phyloP scores from a whole-genome alignment of 1,284 basidiomycete species.

The Meira nashicola region DNA sequence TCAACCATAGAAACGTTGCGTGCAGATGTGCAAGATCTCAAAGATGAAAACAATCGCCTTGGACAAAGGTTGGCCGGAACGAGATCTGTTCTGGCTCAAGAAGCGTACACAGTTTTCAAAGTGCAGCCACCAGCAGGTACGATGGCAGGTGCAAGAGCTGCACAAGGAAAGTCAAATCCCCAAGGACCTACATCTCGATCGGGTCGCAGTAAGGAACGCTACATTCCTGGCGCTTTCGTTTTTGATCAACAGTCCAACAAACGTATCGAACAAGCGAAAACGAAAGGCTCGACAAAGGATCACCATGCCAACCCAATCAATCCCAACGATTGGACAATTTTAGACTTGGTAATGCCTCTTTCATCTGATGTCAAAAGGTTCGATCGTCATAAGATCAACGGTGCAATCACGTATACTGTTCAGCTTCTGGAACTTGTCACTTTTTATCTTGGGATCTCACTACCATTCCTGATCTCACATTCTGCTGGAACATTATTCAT shows the following conservation, averaged over 20 bases:
- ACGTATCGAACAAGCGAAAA: neutral
- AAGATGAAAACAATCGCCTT: constrained; percentile 14
- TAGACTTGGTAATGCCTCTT: constrained; percentile 25
- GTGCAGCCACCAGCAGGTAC: constrained; percentile 18
- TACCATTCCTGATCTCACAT: constrained; percentile 30
- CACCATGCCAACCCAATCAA: neutral
- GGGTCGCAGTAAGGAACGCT: constrained; percentile 25
- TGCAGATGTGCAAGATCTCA: constrained; percentile 8
- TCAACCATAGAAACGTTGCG: constrained; percentile 11
- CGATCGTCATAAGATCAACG: constrained; percentile 31
- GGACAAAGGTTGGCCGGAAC: constrained; percentile 16
- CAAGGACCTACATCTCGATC: constrained; percentile 9
- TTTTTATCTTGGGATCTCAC: constrained; percentile 28
- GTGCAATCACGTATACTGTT: constrained; percentile 27
- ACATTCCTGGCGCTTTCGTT: constrained; percentile 31
- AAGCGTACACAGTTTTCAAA: constrained; percentile 23
- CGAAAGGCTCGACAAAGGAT: neutral
- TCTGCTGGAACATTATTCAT: constrained; percentile 24
- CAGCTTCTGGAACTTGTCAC: constrained; percentile 31
- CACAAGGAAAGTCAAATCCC: neutral
- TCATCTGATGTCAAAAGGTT: constrained; percentile 32
- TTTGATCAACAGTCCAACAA: neutral
- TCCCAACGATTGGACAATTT: constrained; percentile 30
- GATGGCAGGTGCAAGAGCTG: neutral
- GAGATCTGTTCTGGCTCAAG: constrained; percentile 23